Percentiles rank a stretch among this genome's conserved stretches.
Conservation (phyloP, 2,329 filamentous ascomycete species). For the Aspergillus sp. region DNA sequence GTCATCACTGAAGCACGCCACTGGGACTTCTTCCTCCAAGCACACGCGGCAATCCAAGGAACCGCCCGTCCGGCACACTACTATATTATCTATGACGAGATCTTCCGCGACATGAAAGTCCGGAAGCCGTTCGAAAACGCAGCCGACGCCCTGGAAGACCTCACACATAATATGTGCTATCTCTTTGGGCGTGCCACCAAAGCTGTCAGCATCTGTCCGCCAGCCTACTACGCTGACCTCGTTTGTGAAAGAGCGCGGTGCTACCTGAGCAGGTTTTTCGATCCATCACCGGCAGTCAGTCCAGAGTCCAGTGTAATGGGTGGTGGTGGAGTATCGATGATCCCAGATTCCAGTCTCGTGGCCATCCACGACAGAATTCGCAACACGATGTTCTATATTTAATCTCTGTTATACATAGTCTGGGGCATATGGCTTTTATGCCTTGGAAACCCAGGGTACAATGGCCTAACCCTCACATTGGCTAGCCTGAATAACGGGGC, state of each 20-base stretch:
- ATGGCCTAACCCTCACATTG: too few species aligned
- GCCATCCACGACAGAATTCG: too few species aligned
- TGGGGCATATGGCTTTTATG: too few species aligned
- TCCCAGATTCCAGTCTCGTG: too few species aligned
- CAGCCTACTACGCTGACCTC: slow-evolving; percentile 87
- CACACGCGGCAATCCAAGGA: slow-evolving; percentile 77
- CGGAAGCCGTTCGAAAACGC: slow-evolving; percentile 36
- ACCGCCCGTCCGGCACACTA: slow-evolving; percentile 86
- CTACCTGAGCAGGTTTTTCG: slow-evolving; percentile 56
- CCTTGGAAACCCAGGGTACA: too few species aligned
- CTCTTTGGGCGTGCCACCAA: slow-evolving; percentile 84
- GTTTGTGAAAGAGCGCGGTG: slow-evolving; percentile 74
- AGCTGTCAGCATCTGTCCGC: slow-evolving; percentile 81
- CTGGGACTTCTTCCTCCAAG: slow-evolving; percentile 85
- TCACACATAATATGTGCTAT: slow-evolving; percentile 80
- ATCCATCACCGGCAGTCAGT: too few species aligned
- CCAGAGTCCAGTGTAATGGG: too few species aligned
- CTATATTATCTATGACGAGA: slow-evolving; percentile 69
- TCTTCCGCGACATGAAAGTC: slow-evolving; percentile 51
- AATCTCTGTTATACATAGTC: too few species aligned
- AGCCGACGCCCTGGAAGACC: slow-evolving; percentile 67
- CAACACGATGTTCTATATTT: too few species aligned
- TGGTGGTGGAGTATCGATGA: too few species aligned
- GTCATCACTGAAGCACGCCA: slow-evolving; percentile 72
- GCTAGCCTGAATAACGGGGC: too few species aligned